Percentiles rank a stretch among this genome's conserved stretches.
Evolutionary conservation across 345 rosid species (phyloP).

Genomic region (Boechera divaricarpa): DNA sequence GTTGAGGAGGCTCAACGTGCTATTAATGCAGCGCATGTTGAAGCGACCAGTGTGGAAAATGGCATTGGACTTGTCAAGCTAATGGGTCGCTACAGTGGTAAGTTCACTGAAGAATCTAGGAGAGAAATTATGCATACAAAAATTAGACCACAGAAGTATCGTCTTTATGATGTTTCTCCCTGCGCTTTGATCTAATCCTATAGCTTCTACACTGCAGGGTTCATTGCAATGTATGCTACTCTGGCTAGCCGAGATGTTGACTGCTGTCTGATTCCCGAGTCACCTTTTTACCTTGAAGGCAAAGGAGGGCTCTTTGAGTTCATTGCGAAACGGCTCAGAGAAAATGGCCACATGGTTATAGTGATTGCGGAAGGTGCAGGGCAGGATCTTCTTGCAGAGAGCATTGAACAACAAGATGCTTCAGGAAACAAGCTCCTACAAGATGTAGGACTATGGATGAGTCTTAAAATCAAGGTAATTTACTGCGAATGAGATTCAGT

Average conservation of each 20-base stretch:
- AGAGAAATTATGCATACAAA: background rate
- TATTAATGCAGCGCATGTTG: conserved; percentile 91
- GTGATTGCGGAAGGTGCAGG: conserved; percentile 94
- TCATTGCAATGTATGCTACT: conserved; percentile 80
- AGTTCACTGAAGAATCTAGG: conserved; percentile 42
- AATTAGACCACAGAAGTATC: conserved; percentile 5
- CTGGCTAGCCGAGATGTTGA: conserved; percentile 93
- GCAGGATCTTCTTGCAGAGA: conserved; percentile 72
- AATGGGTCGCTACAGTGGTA: conserved; percentile 90
- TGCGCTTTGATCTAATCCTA: background rate
- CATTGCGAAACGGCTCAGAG: conserved; percentile 66
- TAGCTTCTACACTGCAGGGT: conserved; percentile 51
- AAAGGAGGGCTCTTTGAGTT: conserved; percentile 79
- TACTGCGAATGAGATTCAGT: background rate
- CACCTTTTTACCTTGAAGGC: conserved; percentile 90
- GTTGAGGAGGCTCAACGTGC: conserved; percentile 99
- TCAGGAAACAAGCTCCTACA: conserved; percentile 84
- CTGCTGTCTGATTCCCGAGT: conserved; percentile 95
- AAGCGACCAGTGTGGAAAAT: conserved; percentile 74
- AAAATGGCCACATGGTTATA: conserved; percentile 87
- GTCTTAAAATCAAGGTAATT: conserved; percentile 71
- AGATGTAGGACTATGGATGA: conserved; percentile 86
- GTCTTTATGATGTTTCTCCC: background rate
- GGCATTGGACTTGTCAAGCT: conserved; percentile 92
- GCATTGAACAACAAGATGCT: conserved; percentile 66